These are phyloP conservation scores for Pleurozium schreberi DNA, from an alignment of 225 moss, liverwort and hornwort species.

Conservation along the genomic window DNA sequence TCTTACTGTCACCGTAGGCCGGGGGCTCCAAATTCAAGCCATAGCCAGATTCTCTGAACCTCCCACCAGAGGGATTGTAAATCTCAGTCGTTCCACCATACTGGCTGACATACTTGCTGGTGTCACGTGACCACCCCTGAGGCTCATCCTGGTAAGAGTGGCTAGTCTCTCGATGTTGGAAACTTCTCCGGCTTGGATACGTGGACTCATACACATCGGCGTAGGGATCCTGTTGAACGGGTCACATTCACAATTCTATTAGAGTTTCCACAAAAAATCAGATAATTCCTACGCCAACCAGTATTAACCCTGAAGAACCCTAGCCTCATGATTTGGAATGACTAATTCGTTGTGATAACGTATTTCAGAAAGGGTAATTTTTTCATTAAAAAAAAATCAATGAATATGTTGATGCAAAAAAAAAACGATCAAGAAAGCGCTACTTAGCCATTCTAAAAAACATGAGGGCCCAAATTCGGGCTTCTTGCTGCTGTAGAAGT, in stretches of 20 bases:
- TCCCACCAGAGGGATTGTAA: slow-evolving; percentile 10
- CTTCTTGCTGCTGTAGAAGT: no score
- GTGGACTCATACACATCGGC: neutral
- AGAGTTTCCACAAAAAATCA: neutral
- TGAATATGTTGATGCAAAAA: neutral
- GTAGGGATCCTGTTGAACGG: slow-evolving; percentile 17
- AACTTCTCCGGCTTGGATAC: neutral
- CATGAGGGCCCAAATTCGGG: no score
- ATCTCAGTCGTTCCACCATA: slow-evolving; percentile 28
- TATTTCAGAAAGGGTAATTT: neutral
- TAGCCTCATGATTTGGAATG: neutral
- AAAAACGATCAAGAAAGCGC: neutral
- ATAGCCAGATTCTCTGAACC: slow-evolving; percentile 5
- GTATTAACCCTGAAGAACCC: neutral
- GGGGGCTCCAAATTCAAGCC: slow-evolving; percentile 1
- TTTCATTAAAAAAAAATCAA: neutral
- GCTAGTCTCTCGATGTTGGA: neutral
- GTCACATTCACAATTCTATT: neutral
- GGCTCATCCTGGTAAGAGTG: slow-evolving; percentile 3
- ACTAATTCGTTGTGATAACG: neutral
- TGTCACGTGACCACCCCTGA: slow-evolving; percentile 1
- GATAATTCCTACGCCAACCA: neutral
- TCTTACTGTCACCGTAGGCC: slow-evolving; percentile 16
- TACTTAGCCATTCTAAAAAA: neutral
- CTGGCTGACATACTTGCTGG: slow-evolving; percentile 28